Evolutionary conservation across 148 eudicot genomes (phyloP).

Genomic region (Camellia lanceoleosa): DNA sequence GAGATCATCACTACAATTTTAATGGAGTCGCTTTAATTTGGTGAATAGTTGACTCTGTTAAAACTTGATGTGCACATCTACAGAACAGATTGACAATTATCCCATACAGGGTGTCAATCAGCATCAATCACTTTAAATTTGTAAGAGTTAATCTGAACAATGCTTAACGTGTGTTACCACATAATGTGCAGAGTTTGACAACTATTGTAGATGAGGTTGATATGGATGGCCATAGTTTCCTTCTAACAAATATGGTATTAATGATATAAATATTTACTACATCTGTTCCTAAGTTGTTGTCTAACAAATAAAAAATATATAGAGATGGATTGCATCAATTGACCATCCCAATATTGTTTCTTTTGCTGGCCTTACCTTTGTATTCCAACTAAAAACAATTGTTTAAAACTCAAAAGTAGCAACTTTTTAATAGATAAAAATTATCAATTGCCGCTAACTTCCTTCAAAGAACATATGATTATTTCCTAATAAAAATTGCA

Average conservation of each 20-base stretch:
- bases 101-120: too few species aligned
- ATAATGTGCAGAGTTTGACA: neutral
- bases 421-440: too few species aligned
- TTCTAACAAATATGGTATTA: neutral
- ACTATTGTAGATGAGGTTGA: neutral
- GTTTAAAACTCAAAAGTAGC: neutral
- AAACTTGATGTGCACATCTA: neutral
- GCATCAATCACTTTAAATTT: too few species aligned
- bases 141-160: neutral
- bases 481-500: neutral
- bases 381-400: neutral
- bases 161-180: neutral
- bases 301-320: neutral
- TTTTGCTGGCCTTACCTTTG: neutral
- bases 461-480: neutral
- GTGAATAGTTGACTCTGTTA: neutral
- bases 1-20: neutral
- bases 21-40: neutral
- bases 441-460: too few species aligned
- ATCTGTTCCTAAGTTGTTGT: neutral
- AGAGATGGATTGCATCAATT: neutral
- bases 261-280: neutral
- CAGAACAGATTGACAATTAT: neutral
- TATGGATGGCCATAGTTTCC: neutral
- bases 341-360: neutral